Conservation (phyloP, 768 basidiomycete genomes). For the Rhizopogon salebrosus region DNA sequence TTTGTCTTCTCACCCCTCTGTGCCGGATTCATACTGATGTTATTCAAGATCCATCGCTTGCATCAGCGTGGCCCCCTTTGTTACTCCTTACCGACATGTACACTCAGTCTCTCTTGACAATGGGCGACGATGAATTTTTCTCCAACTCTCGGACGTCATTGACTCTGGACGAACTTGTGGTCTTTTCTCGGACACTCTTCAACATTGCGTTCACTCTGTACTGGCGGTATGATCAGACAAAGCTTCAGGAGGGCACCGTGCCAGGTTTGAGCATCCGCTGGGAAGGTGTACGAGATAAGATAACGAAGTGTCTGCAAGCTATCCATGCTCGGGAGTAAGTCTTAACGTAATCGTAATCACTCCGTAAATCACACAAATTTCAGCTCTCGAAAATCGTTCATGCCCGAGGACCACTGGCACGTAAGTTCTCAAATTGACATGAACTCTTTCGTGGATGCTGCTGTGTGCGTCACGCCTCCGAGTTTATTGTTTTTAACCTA, state of each 20-base stretch:
- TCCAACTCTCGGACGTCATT: slow-evolving; percentile 68
- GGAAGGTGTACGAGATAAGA: slow-evolving; percentile 69
- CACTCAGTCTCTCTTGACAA: slow-evolving; percentile 76
- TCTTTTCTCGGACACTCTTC: slow-evolving; percentile 72
- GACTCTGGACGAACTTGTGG: slow-evolving; percentile 71
- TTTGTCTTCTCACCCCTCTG: slow-evolving; percentile 19
- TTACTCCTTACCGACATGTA: slow-evolving; percentile 81
- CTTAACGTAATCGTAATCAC: background rate
- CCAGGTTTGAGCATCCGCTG: slow-evolving; percentile 41
- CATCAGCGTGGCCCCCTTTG: slow-evolving; percentile 57
- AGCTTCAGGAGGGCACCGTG: slow-evolving; percentile 34
- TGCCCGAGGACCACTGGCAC: slow-evolving; percentile 82
- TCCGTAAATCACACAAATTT: slow-evolving; percentile 1
- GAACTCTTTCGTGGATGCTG: slow-evolving; percentile 78
- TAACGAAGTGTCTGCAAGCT: slow-evolving; percentile 73
- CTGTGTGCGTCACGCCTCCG: slow-evolving; percentile 49
- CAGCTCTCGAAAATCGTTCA: slow-evolving; percentile 83
- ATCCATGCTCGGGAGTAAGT: slow-evolving; percentile 88
- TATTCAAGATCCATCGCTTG: slow-evolving; percentile 38
- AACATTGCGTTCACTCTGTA: slow-evolving; percentile 82
- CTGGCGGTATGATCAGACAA: slow-evolving; percentile 46
- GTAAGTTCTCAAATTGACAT: slow-evolving; percentile 57
- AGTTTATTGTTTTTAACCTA: background rate
- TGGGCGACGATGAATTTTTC: slow-evolving; percentile 98
- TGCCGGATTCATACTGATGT: slow-evolving; percentile 4